Percentiles rank a stretch among this genome's conserved stretches.
phyloP scores from a whole-genome alignment of 164 flowering plant genomes.

The Vitis rupestris region DNA sequence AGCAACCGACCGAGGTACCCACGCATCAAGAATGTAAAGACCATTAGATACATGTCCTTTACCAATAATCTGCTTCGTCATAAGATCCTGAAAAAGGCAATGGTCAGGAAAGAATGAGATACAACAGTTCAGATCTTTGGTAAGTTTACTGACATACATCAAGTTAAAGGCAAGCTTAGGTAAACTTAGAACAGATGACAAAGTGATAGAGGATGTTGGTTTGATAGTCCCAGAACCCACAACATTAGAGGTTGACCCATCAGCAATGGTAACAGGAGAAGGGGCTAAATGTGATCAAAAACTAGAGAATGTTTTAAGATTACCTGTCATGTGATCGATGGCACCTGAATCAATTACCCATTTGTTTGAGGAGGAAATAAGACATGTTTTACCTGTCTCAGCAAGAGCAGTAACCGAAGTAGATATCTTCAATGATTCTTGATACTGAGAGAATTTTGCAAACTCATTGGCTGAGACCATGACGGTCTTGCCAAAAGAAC shows the following conservation, averaged over 20 bases:
- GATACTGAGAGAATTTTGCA: neutral
- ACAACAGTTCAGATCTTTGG: neutral
- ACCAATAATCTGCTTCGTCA: too few relatives aligned
- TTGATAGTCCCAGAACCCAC: neutral
- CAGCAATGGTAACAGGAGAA: neutral
- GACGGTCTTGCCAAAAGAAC: too few relatives aligned
- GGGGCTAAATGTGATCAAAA: neutral
- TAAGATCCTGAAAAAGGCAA: too few relatives aligned
- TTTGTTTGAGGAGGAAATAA: neutral
- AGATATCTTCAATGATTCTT: neutral
- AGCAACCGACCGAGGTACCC: neutral
- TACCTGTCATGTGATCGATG: neutral
- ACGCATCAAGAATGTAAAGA: conserved; percentile 1
- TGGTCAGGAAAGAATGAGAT: too few relatives aligned
- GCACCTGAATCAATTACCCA: conserved; percentile 4
- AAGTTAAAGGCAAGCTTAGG: neutral
- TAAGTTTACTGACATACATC: neutral
- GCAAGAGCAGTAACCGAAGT: neutral
- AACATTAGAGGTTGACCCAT: neutral
- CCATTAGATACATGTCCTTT: conserved; percentile 5
- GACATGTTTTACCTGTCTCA: neutral
- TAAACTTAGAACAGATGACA: neutral
- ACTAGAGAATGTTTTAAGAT: neutral
- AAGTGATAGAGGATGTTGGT: neutral
- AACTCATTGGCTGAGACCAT: too few relatives aligned